Base-by-base conservation (phyloP, 768 basidiomycete species). In the Serendipita sp. region DNA sequence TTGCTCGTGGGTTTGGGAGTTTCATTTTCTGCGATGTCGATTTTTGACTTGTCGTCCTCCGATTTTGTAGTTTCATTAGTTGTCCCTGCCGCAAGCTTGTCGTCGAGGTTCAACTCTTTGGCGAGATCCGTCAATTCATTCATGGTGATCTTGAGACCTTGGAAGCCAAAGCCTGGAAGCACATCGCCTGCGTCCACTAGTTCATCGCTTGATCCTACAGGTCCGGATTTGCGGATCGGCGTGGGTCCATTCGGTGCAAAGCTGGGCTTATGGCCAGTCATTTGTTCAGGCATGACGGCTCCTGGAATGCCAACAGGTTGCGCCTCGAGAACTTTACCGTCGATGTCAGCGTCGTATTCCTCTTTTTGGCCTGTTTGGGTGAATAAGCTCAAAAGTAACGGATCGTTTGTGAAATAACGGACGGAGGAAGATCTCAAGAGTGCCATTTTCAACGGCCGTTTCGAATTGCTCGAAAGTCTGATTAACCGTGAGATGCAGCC, bases 301-400 rank as follows among this genome's bases (percentile, higher is more conserved):
- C 90, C 90, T 2, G 90, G 88, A 3, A 92, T 86, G 62, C 89
- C 90, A 60, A 90, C 79, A 11, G 86, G 83, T 66, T 81, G 78
- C 0, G 73, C 79, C 28, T 72, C 74, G 3, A 80, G 82, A 2
- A 77, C 71, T 56, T 83, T 82, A 64, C 82, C 83, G 42, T 88
- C 86, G 56, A 81, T 72, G 4, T 70, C 72, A 2, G 74, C 74
- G 62, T 85, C 75, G 79, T 83, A 92, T 14, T 75, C 73, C 67
- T 92, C 90, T 4, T 85, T 84, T 22, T 84, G 77, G 28, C 53
- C 53, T 58, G 31, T 17, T 11, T 0, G 11, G 1, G 14, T 28
- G 31, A 11, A 20, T 11, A 24, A 11, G 31, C 24, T 24, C 28
- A 24, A 58, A 11, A 58, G 22, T 58, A 13, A 28, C 17, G 2